Percentiles rank a stretch among this genome's conserved stretches.
phyloP scores from a whole-genome alignment of 306 rosid genomes.

The Trifolium fragiferum region DNA sequence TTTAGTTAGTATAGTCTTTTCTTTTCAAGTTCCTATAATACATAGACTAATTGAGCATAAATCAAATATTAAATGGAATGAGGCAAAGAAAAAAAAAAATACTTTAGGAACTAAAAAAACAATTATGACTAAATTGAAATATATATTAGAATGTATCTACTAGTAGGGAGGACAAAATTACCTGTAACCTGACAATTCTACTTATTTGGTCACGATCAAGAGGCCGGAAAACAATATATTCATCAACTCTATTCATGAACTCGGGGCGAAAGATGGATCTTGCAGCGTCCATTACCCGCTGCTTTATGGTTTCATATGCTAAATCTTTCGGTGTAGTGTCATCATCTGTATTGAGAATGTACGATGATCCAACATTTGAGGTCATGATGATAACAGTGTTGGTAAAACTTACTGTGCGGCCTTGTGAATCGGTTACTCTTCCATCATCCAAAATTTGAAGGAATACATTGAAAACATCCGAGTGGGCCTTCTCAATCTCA shows the following conservation, averaged over 20 bases:
- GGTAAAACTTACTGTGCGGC: constrained; percentile 90
- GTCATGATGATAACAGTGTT: constrained; percentile 96
- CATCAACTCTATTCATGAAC: constrained; percentile 97
- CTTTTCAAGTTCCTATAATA: not conserved
- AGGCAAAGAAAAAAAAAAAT: not conserved
- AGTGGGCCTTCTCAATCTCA: constrained; percentile 95
- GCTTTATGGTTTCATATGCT: constrained; percentile 83
- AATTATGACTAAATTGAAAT: not conserved
- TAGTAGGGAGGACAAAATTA: constrained; percentile 32
- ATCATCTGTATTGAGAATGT: constrained; percentile 80
- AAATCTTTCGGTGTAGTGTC: constrained; percentile 61
- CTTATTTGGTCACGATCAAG: constrained; percentile 82
- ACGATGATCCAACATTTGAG: constrained; percentile 95
- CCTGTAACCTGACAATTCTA: constrained; percentile 91
- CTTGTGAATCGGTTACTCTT: constrained; percentile 95
- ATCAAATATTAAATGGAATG: not conserved
- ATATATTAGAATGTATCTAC: not conserved
- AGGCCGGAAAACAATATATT: constrained; percentile 95
- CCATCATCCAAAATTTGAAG: constrained; percentile 98
- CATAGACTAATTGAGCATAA: not conserved
- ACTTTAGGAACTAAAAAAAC: not conserved
- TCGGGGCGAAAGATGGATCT: constrained; percentile 90
- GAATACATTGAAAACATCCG: constrained; percentile 89
- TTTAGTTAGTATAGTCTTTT: not conserved
- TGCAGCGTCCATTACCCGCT: constrained; percentile 91